Evolutionary conservation across 1,284 basidiomycete species (phyloP).

Genomic region (Leccinum ponderosum): DNA sequence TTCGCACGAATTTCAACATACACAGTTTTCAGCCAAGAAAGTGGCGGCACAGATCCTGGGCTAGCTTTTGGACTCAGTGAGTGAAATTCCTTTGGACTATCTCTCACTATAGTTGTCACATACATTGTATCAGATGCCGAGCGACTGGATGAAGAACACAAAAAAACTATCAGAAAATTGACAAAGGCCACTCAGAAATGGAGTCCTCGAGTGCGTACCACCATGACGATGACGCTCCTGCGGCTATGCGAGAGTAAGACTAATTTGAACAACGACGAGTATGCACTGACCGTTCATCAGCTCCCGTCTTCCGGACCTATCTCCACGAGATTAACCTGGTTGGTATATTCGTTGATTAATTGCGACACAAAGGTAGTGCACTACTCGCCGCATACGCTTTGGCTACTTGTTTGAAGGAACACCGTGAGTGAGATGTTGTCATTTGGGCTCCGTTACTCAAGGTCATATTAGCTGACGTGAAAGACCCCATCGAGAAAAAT

Average conservation of each 20-base stretch:
- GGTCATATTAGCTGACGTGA: slow-evolving; percentile 18
- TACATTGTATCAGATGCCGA: slow-evolving; percentile 6
- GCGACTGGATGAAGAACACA: background rate
- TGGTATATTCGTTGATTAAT: slow-evolving; percentile 8
- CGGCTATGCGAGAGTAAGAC: slow-evolving; percentile 14
- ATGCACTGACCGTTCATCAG: slow-evolving; percentile 9
- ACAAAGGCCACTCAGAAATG: slow-evolving; percentile 1
- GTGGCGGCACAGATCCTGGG: background rate
- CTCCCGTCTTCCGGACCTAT: background rate
- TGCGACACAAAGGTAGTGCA: slow-evolving; percentile 8
- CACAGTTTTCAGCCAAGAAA: background rate
- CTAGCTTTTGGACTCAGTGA: slow-evolving; percentile 26
- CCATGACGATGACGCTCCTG: slow-evolving; percentile 24
- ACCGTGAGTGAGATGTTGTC: slow-evolving; percentile 6
- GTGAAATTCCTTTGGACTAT: background rate
- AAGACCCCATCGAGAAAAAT: background rate
- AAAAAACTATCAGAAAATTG: slow-evolving; percentile 12
- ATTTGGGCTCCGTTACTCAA: background rate
- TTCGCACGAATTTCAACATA: slow-evolving; percentile 1
- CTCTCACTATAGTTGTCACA: background rate
- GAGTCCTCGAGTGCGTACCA: slow-evolving; percentile 15
- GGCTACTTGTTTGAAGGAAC: slow-evolving; percentile 13
- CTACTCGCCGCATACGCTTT: slow-evolving; percentile 20
- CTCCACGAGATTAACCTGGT: slow-evolving; percentile 2
- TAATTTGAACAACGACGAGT: background rate